Percentiles rank a stretch among this genome's conserved stretches.
Evolutionary conservation across 768 basidiomycete genomes (phyloP).

Genomic region (Boletus eberwhitei): DNA sequence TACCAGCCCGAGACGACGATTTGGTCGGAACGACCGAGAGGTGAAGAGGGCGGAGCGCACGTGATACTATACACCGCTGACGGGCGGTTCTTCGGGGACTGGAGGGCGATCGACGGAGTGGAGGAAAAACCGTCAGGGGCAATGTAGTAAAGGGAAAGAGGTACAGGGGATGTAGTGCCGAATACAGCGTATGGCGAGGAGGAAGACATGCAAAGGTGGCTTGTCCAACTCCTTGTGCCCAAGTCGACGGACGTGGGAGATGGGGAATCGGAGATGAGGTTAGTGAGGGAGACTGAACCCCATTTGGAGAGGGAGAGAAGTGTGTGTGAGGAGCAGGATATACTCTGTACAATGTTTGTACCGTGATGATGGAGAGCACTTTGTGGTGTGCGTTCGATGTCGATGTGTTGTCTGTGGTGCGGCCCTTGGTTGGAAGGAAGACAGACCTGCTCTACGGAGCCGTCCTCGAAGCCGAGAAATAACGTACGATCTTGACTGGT

Average conservation of each 20-base stretch:
- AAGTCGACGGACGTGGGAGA: conserved; percentile 40
- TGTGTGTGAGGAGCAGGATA: conserved; percentile 44
- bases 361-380: conserved; percentile 33
- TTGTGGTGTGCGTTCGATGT: conserved; percentile 21
- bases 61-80: conserved; percentile 76
- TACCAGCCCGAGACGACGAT: conserved; percentile 80
- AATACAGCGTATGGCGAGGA: conserved; percentile 63
- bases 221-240: conserved; percentile 57
- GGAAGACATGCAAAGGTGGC: conserved; percentile 50
- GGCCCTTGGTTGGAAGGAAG: conserved; percentile 23
- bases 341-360: conserved; percentile 52
- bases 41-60: conserved; percentile 54
- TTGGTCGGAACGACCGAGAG: conserved; percentile 69
- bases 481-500: conserved; percentile 42
- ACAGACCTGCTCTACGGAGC: conserved; percentile 48
- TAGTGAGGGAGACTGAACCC: conserved; percentile 46
- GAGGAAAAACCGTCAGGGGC: conserved; percentile 42
- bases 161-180: conserved; percentile 54
- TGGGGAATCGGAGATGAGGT: conserved; percentile 21
- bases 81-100: conserved; percentile 31
- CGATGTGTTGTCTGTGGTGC: conserved; percentile 11
- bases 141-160: conserved; percentile 58
- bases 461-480: conserved; percentile 58
- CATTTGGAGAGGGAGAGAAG: conserved; percentile 57
- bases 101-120: conserved; percentile 48